Conservation (phyloP, 1,284 basidiomycete genomes). For the Hymenochaete sp. region DNA sequence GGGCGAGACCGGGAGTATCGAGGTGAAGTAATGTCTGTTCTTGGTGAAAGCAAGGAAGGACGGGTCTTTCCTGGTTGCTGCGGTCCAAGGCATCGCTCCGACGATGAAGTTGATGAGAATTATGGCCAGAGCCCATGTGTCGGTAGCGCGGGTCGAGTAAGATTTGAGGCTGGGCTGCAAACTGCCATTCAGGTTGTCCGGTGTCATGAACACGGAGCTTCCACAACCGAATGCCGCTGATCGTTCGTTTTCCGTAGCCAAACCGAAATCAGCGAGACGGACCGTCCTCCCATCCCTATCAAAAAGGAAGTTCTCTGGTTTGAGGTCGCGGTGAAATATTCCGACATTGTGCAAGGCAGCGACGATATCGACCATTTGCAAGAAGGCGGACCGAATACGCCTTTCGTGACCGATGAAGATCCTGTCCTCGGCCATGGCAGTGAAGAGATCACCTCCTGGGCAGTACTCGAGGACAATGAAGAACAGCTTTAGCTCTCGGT, state of each 20-base stretch:
- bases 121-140: slow-evolving; percentile 68
- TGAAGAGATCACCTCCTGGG: slow-evolving; percentile 55
- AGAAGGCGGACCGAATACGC: slow-evolving; percentile 41
- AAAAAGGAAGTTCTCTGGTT: slow-evolving; percentile 76
- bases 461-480: slow-evolving; percentile 60
- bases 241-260: slow-evolving; percentile 46
- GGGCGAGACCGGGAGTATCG: slow-evolving; percentile 43
- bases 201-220: slow-evolving; percentile 54
- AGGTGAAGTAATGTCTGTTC: too few species aligned
- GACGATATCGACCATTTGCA: slow-evolving; percentile 57
- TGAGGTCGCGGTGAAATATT: slow-evolving; percentile 65
- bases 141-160: slow-evolving; percentile 51
- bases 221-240: slow-evolving; percentile 45
- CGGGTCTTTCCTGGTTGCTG: too few species aligned
- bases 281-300: slow-evolving; percentile 63
- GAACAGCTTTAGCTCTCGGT: slow-evolving; percentile 42
- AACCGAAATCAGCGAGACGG: slow-evolving; percentile 56
- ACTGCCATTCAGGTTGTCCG: slow-evolving; percentile 44
- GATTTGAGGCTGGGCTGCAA: slow-evolving; percentile 22
- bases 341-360: slow-evolving; percentile 50
- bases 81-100: too few species aligned
- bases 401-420: slow-evolving; percentile 42
- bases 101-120: too few species aligned
- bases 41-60: too few species aligned
- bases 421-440: slow-evolving; percentile 46